Conservation (phyloP, 179 eudicot species). For the Pouteria campechiana region DNA sequence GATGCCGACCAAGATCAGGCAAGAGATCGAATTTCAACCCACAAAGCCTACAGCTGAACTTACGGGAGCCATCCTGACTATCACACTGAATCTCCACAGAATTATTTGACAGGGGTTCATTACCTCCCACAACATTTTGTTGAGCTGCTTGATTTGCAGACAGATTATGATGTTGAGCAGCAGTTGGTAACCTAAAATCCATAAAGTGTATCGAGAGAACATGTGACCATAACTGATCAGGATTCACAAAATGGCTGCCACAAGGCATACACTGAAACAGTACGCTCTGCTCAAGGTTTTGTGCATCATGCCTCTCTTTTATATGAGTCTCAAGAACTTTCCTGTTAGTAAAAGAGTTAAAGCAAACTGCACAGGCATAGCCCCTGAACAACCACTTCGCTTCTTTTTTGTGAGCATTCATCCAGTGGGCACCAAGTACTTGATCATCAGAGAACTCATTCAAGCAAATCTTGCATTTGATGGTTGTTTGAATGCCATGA, state of each 20-base stretch:
- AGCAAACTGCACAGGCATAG: conserved; percentile 91
- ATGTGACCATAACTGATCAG: conserved; percentile 81
- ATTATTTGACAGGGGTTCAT: no score
- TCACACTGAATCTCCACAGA: conserved; percentile 28
- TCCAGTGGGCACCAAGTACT: conserved; percentile 73
- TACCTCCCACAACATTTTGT: conserved; percentile 14
- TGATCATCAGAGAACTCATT: conserved; percentile 48
- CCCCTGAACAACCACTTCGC: conserved; percentile 94
- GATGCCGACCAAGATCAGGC: conserved; percentile 99
- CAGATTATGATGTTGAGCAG: conserved; percentile 11
- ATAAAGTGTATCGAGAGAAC: conserved; percentile 68
- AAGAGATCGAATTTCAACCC: conserved; percentile 87
- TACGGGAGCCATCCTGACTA: conserved; percentile 31
- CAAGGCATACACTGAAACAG: conserved; percentile 93
- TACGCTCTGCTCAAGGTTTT: conserved; percentile 85
- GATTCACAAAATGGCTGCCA: conserved; percentile 72
- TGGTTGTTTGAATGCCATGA: conserved; percentile 17
- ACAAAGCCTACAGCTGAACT: conserved; percentile 73
- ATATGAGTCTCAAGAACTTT: conserved; percentile 87
- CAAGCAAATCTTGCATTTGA: conserved; percentile 73
- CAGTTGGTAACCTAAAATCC: conserved; percentile 40
- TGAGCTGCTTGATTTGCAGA: conserved; percentile 13
- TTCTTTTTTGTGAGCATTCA: conserved; percentile 81
- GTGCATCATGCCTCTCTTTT: conserved; percentile 81
- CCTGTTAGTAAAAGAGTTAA: conserved; percentile 85